Conservation (phyloP, 2,329 filamentous ascomycete species). For the Colletotrichum abscissum region DNA sequence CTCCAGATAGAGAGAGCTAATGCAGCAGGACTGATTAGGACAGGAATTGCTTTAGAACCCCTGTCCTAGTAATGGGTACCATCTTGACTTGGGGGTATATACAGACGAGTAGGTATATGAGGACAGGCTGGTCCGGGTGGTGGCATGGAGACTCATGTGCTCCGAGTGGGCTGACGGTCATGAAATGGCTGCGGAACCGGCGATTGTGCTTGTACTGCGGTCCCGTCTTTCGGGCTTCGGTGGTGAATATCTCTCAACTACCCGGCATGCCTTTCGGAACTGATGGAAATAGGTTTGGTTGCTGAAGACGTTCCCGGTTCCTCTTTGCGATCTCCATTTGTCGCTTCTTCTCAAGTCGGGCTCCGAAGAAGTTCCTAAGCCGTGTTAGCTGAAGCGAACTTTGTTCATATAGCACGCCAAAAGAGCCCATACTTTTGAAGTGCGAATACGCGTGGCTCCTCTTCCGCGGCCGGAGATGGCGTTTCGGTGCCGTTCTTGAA, state of each 20-base stretch:
- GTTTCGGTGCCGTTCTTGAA: slow-evolving; percentile 54
- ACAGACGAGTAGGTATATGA: background rate
- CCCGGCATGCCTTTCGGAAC: slow-evolving; percentile 75
- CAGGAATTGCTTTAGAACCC: background rate
- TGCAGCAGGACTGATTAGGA: slow-evolving; percentile 21
- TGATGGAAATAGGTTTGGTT: slow-evolving; percentile 85
- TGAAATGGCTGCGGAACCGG: background rate
- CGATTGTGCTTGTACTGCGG: background rate
- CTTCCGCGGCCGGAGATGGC: slow-evolving; percentile 59
- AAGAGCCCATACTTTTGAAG: slow-evolving; percentile 31
- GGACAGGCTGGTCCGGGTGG: background rate
- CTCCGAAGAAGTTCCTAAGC: slow-evolving; percentile 80
- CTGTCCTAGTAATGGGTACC: background rate
- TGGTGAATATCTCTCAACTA: slow-evolving; percentile 35
- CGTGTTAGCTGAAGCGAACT: background rate
- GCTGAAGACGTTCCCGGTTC: slow-evolving; percentile 82
- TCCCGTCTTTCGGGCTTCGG: background rate
- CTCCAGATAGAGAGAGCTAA: slow-evolving; percentile 6
- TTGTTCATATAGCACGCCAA: background rate
- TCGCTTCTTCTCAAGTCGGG: slow-evolving; percentile 81
- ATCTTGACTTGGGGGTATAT: background rate
- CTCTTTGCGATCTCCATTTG: slow-evolving; percentile 83
- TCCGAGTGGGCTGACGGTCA: background rate
- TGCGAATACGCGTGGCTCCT: slow-evolving; percentile 83
- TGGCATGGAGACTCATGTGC: background rate